phyloP scores from a whole-genome alignment of 495 filamentous ascomycete species.

The Aspergillus sclerotiicarbonarius region DNA sequence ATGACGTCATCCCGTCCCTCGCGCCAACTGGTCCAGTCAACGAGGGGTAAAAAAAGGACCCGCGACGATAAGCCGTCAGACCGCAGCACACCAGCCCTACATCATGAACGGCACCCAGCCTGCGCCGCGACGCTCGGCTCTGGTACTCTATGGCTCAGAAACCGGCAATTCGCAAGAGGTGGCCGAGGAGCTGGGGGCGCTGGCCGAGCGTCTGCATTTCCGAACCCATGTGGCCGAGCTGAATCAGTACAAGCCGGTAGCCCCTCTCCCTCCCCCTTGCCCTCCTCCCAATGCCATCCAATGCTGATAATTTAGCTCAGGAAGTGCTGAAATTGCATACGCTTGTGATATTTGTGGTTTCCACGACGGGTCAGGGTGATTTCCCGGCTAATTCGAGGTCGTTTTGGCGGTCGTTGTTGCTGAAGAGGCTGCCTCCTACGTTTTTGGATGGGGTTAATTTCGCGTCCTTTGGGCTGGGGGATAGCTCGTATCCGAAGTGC shows the following conservation, averaged over 20 bases:
- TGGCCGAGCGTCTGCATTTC: slow-evolving; percentile 75
- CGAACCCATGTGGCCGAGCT: slow-evolving; percentile 69
- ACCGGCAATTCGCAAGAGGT: slow-evolving; percentile 90
- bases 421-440: slow-evolving; percentile 69
- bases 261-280: slow-evolving; percentile 14
- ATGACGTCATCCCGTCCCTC: slow-evolving; percentile 25
- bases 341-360: slow-evolving; percentile 74
- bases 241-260: slow-evolving; percentile 73
- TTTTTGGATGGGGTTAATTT: slow-evolving; percentile 68
- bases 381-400: slow-evolving; percentile 73
- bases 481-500: slow-evolving; percentile 90
- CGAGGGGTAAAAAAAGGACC: slow-evolving; percentile 4
- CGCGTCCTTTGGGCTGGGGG: slow-evolving; percentile 85
- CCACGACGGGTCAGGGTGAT: slow-evolving; percentile 94
- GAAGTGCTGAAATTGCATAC: slow-evolving; percentile 49
- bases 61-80: not conserved
- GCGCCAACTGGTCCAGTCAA: slow-evolving; percentile 2
- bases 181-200: slow-evolving; percentile 74
- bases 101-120: slow-evolving; percentile 26
- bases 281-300: not conserved
- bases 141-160: slow-evolving; percentile 91
- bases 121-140: slow-evolving; percentile 50
- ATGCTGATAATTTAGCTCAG: slow-evolving; percentile 25
- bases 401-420: slow-evolving; percentile 84
- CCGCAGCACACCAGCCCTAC: not conserved